These are phyloP conservation scores for Bipolaris oryzae DNA, from an alignment of 2,329 filamentous ascomycete genomes.

Conservation along the genomic window DNA sequence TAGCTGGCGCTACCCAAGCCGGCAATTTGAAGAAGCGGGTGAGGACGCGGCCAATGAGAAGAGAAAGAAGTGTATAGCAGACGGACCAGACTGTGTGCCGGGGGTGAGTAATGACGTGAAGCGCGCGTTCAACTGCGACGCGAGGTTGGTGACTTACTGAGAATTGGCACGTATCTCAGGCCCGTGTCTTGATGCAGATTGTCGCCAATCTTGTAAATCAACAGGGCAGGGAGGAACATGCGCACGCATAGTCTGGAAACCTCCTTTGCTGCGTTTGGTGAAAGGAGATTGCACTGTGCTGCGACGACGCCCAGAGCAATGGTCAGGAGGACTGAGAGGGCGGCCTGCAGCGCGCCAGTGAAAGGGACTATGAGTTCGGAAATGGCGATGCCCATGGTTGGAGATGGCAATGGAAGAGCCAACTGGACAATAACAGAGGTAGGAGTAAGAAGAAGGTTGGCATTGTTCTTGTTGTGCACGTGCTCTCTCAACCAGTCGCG, in stretches of 20 bases:
- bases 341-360: slow-evolving; percentile 61
- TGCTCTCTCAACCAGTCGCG: slow-evolving; percentile 2
- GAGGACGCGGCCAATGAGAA: slow-evolving; percentile 54
- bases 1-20: slow-evolving; percentile 60
- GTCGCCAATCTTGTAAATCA: slow-evolving; percentile 60
- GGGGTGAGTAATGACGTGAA: slow-evolving; percentile 15
- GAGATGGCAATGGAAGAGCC: not conserved
- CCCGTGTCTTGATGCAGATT: slow-evolving; percentile 57
- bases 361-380: slow-evolving; percentile 52
- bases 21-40: slow-evolving; percentile 58
- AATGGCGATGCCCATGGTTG: slow-evolving; percentile 28
- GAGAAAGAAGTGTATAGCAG: slow-evolving; percentile 57
- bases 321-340: slow-evolving; percentile 60
- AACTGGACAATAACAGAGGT: too few species aligned
- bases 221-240: slow-evolving; percentile 60
- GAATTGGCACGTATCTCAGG: slow-evolving; percentile 56
- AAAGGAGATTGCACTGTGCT: slow-evolving; percentile 58
- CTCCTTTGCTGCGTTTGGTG: slow-evolving; percentile 56
- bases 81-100: slow-evolving; percentile 56
- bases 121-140: not conserved
- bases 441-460: not conserved
- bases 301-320: slow-evolving; percentile 60
- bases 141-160: slow-evolving; percentile 44
- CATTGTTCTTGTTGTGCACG: not conserved
- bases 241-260: slow-evolving; percentile 60